phyloP scores from a whole-genome alignment of 345 rosid species.

The Nasturtium officinale region DNA sequence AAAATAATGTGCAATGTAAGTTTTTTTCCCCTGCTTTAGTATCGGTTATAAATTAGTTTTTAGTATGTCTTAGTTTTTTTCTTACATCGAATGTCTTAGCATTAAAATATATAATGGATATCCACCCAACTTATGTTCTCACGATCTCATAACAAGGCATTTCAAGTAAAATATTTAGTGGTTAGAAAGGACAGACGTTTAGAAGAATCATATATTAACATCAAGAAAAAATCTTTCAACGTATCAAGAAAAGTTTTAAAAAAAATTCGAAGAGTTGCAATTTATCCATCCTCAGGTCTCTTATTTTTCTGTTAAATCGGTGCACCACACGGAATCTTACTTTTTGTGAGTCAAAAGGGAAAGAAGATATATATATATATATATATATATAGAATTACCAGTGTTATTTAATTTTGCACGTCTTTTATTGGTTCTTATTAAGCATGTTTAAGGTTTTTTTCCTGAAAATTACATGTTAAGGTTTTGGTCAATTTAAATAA shows the following conservation, averaged over 20 bases:
- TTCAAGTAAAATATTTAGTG: not conserved
- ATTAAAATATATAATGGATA: not conserved
- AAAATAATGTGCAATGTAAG: not conserved
- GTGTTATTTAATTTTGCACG: slow-evolving; percentile 10
- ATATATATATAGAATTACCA: not conserved
- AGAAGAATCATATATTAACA: not conserved
- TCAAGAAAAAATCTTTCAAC: not conserved
- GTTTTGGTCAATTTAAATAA: slow-evolving; percentile 30
- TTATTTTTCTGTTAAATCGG: not conserved
- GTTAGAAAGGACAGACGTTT: not conserved
- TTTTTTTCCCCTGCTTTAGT: not conserved
- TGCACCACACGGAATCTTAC: slow-evolving; percentile 39
- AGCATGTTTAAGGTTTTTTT: slow-evolving; percentile 30
- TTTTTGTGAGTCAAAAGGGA: slow-evolving; percentile 21
- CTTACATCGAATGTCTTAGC: not conserved
- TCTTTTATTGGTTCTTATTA: slow-evolving; percentile 31
- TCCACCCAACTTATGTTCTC: not conserved
- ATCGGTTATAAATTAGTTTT: not conserved
- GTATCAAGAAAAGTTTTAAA: not conserved
- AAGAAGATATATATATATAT: slow-evolving; percentile 12
- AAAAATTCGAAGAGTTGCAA: not conserved
- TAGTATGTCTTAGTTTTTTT: too few species aligned
- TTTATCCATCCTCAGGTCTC: slow-evolving; percentile 3
- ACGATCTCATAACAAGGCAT: not conserved
- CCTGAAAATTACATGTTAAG: not conserved